These are phyloP conservation scores for Dothideomycetes sp. DNA, from an alignment of 2,329 filamentous ascomycete genomes.

Conservation along the genomic window DNA sequence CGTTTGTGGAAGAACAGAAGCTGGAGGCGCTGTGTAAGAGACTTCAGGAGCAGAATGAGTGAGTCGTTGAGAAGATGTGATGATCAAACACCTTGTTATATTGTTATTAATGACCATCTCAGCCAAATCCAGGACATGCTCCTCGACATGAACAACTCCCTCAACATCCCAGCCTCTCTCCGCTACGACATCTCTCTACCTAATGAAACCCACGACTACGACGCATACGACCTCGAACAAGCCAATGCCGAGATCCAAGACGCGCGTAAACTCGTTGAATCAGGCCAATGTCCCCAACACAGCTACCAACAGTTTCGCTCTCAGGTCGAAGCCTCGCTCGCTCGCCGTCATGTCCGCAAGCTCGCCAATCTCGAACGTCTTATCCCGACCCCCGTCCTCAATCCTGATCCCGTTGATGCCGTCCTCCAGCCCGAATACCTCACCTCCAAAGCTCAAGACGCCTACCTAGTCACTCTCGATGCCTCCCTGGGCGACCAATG, in stretches of 20 bases:
- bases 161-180: slow-evolving; percentile 63
- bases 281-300: slow-evolving; percentile 18
- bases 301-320: slow-evolving; percentile 20
- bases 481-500: slow-evolving; percentile 35
- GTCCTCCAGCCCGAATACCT: slow-evolving; percentile 55
- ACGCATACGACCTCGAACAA: slow-evolving; percentile 17
- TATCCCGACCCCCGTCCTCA: slow-evolving; percentile 28
- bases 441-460: slow-evolving; percentile 58
- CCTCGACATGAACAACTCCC: slow-evolving; percentile 75
- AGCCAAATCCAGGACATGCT: slow-evolving; percentile 84
- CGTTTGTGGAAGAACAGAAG: slow-evolving; percentile 72
- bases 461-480: slow-evolving; percentile 60
- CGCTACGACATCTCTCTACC: slow-evolving; percentile 56
- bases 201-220: slow-evolving; percentile 31
- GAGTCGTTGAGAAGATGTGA: slow-evolving; percentile 24
- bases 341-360: slow-evolving; percentile 15
- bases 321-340: slow-evolving; percentile 20
- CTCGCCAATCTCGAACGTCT: slow-evolving; percentile 31
- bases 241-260: slow-evolving; percentile 21
- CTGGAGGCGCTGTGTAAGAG: slow-evolving; percentile 71
- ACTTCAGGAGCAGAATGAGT: slow-evolving; percentile 89
- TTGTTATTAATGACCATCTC: slow-evolving; percentile 10
- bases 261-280: slow-evolving; percentile 24
- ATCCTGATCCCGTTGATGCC: slow-evolving; percentile 34
- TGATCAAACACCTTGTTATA: neutral